phyloP scores from a whole-genome alignment of 148 eudicot genomes.

The Gaultheria prostrata region DNA sequence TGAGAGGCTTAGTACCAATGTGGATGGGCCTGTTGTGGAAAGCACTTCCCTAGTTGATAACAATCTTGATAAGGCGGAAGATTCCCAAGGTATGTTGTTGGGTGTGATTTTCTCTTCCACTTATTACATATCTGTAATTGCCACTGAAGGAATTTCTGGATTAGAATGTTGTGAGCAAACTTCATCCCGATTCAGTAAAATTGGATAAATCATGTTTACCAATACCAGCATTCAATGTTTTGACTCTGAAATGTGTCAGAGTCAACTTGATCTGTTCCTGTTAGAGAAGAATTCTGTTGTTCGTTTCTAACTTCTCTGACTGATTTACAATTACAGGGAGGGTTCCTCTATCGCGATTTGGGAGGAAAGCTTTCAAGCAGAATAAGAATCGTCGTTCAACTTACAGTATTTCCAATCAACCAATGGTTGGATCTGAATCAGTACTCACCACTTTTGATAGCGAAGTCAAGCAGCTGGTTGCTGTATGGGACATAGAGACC shows the following conservation, averaged over 20 bases:
- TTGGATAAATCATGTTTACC: neutral
- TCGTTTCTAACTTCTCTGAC: constrained; percentile 12
- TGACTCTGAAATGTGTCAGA: neutral
- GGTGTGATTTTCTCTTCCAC: neutral
- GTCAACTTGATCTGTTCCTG: neutral
- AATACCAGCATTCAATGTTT: neutral
- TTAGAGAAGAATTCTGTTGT: neutral
- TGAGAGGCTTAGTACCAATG: constrained; percentile 32
- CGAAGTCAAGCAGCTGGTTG: constrained; percentile 76
- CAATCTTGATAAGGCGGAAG: constrained; percentile 56
- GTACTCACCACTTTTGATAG: constrained; percentile 59
- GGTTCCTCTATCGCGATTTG: constrained; percentile 42
- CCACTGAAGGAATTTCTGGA: neutral
- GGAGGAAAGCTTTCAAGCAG: constrained; percentile 43
- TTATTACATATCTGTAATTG: neutral
- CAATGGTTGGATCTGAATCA: constrained; percentile 39
- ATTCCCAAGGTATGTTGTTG: constrained; percentile 50
- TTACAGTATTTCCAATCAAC: constrained; percentile 39
- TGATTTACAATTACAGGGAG: constrained; percentile 42
- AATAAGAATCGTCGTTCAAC: constrained; percentile 79
- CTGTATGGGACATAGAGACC: constrained; percentile 49
- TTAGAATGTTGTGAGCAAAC: neutral
- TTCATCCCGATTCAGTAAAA: neutral
- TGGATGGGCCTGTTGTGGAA: constrained; percentile 50
- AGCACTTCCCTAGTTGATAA: constrained; percentile 40